Evolutionary conservation across 805 yeast species (phyloP).

Genomic region (Lachancea dasiensis): DNA sequence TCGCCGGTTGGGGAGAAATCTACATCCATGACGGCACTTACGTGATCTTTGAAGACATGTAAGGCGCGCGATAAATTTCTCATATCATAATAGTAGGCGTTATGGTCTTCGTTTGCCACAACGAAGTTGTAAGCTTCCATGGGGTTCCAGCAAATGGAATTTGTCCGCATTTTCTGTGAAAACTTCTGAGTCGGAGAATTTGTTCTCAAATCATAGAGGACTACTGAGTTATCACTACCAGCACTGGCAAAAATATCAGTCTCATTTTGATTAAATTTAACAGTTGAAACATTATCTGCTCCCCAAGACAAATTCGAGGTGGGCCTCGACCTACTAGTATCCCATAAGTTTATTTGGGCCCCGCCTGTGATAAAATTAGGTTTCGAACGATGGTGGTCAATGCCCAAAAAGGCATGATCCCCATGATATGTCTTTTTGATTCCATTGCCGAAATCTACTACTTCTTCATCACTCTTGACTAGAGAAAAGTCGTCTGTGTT

Average conservation of each 20-base stretch:
- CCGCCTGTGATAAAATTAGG: conserved; percentile 88
- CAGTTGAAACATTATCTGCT: conserved; percentile 80
- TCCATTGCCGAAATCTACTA: conserved; percentile 40
- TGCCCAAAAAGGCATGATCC: conserved; percentile 72
- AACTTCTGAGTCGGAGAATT: conserved; percentile 89
- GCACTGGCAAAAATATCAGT: conserved; percentile 84
- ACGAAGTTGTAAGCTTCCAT: conserved; percentile 95
- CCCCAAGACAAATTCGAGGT: conserved; percentile 87
- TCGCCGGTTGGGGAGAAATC: conserved; percentile 97
- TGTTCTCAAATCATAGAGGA: conserved; percentile 85
- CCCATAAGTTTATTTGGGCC: conserved; percentile 88
- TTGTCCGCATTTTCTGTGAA: conserved; percentile 74
- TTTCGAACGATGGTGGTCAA: conserved; percentile 80
- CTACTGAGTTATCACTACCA: conserved; percentile 85
- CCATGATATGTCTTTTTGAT: conserved; percentile 76
- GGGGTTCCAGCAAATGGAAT: conserved; percentile 92
- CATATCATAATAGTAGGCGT: conserved; percentile 94
- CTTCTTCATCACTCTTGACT: conserved; percentile 29
- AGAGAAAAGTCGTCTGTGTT: conserved; percentile 43
- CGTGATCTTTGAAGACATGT: conserved; percentile 91
- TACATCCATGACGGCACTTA: conserved; percentile 88
- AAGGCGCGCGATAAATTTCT: conserved; percentile 75
- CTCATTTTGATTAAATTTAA: conserved; percentile 84
- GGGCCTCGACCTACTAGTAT: conserved; percentile 70
- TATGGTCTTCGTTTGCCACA: conserved; percentile 90